phyloP scores from a whole-genome alignment of 1,284 basidiomycete species.

The Fistulinella cinereoalba region DNA sequence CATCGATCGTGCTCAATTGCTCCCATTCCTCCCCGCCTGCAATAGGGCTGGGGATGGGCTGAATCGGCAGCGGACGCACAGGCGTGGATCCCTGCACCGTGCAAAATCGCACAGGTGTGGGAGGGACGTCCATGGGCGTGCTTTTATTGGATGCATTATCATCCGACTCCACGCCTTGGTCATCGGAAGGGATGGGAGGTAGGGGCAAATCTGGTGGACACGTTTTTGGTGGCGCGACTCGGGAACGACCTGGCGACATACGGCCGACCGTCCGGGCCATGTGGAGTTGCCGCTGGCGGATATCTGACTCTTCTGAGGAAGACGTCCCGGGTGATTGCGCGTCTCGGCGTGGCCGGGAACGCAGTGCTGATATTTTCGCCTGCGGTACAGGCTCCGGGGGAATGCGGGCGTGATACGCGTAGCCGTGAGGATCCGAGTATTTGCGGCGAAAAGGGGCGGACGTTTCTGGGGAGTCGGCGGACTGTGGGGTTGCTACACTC shows the following conservation, averaged over 20 bases:
- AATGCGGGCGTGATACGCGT: background rate
- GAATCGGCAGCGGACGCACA: conserved; percentile 18
- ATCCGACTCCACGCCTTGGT: background rate
- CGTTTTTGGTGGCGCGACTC: conserved; percentile 14
- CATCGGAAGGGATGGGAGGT: conserved; percentile 21
- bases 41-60: conserved; percentile 23
- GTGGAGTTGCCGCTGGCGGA: background rate
- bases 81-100: background rate
- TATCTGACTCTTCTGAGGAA: conserved; percentile 17
- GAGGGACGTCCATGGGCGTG: background rate
- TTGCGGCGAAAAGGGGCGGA: background rate
- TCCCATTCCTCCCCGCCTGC: conserved; percentile 13
- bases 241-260: conserved; percentile 2
- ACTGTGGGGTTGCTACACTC: conserved; percentile 8
- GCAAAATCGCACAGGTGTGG: conserved; percentile 6
- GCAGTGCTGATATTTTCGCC: background rate
- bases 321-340: conserved; percentile 1
- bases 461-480: conserved; percentile 4
- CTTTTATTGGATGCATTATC: background rate
- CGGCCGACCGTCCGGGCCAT: conserved; percentile 5
- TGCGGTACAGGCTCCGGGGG: background rate
- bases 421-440: background rate
- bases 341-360: conserved; percentile 3
- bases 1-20: conserved; percentile 1
- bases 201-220: conserved; percentile 20